Base-by-base conservation (phyloP, 2,329 filamentous ascomycete genomes). In the Cladosporium austrohemisphaericum region DNA sequence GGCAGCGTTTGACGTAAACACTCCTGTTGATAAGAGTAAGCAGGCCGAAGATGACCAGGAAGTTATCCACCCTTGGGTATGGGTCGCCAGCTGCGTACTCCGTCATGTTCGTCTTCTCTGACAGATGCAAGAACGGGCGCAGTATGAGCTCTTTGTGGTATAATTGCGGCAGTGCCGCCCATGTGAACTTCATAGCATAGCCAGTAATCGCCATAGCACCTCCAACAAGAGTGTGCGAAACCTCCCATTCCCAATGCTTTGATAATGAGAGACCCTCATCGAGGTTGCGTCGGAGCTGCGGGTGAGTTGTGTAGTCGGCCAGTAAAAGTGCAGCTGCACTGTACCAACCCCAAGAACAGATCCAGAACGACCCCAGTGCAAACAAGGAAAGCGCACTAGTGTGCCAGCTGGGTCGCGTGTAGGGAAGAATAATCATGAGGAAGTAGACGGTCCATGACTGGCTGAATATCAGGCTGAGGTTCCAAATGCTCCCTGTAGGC, bases 371-470 rank as follows among this genome's bases (percentile, higher is more conserved):
- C 5, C 60, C 61, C 8, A 60, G n/a, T 2, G 54, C 59, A 41
- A 64, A 64, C 5, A 64, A 38, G 1, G 49, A 36, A 4, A 64
- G 35, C 3, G 53, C 56, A 50, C 68, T 66, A 3, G 71, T 57
- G 31, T 71, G 69, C 71, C 71, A 73, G 1, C 63, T 62, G 11
- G 58, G 52, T 10, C 71, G 64, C 1, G 70, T 72, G 57, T 65
- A 71, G 3, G 71, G 73, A 8, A 74, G 63, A 45, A 72, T 72
- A 49, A 74, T 58, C 71, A 74, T 74, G 4, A 70, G 64, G 60
- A 74, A 73, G 55, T 73, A 76, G 7, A 74, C 65, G 0, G 73
- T 76, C 55, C 71, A 75, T 50, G 68, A 71, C 56, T 76, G 73
- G 45, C 67, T 63, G 55, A 71, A 76, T 13, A 76, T 63, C n/a